A percentile compares a stretch with the other conserved stretches of the same genome.
Conservation (phyloP, 1,284 basidiomycete genomes). For the Marasmius oreades region DNA sequence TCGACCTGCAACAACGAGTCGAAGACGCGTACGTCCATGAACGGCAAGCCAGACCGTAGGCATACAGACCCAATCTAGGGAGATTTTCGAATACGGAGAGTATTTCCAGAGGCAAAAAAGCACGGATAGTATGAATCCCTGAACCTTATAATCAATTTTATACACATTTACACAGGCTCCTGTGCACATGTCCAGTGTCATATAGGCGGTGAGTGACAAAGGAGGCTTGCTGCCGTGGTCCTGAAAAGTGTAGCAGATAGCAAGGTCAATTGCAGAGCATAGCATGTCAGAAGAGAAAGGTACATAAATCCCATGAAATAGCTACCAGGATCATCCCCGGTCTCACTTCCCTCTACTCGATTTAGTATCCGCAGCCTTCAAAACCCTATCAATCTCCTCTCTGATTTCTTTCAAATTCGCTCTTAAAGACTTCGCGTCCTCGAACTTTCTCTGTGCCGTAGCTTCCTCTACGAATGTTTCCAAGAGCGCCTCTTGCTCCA, state of each 20-base stretch:
- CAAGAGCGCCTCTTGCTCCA: constrained; percentile 88
- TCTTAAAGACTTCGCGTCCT: constrained; percentile 80
- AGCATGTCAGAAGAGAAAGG: not conserved
- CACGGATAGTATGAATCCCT: no score
- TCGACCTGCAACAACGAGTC: not conserved
- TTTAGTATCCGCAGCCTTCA: constrained; percentile 35
- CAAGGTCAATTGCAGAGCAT: not conserved
- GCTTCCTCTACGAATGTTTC: constrained; percentile 84
- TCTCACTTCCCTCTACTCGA: not conserved
- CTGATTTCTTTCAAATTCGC: constrained; percentile 76
- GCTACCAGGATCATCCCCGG: not conserved
- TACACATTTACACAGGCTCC: no score
- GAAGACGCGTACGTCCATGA: not conserved
- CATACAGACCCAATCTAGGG: not conserved
- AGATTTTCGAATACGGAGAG: not conserved
- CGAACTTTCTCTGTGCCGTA: constrained; percentile 81
- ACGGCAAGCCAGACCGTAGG: not conserved
- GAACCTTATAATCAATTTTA: no score
- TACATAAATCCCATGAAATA: not conserved
- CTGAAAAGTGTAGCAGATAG: no score
- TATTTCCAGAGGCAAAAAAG: not conserved
- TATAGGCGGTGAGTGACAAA: no score
- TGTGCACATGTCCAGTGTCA: no score
- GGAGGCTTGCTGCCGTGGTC: no score
- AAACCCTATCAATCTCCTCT: constrained; percentile 70